phyloP scores from a whole-genome alignment of 1,284 basidiomycete species.

The Marasmius sp. region DNA sequence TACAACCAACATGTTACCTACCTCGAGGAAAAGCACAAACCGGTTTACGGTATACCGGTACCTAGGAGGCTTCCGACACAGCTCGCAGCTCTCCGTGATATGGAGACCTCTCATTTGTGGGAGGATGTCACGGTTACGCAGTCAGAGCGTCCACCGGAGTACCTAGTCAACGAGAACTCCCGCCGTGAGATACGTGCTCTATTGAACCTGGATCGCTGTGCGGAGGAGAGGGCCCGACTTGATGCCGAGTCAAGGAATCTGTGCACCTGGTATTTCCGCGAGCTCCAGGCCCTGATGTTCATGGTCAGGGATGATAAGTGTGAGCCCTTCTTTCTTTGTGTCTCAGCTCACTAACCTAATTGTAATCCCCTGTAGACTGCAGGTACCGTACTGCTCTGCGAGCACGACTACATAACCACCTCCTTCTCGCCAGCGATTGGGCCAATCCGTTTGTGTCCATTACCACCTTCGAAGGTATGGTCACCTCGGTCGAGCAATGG shows the following conservation, averaged over 20 bases:
- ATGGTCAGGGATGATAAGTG: neutral
- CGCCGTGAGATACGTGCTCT: too few relatives aligned
- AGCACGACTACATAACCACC: neutral
- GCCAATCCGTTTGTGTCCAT: neutral
- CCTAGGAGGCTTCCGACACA: too few relatives aligned
- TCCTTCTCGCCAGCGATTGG: neutral
- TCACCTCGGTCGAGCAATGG: too few relatives aligned
- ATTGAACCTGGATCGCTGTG: too few relatives aligned
- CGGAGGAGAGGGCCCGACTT: neutral
- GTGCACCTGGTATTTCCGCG: neutral
- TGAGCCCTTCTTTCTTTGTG: neutral
- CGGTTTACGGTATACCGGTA: too few relatives aligned
- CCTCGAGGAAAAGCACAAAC: too few relatives aligned
- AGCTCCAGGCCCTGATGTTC: neutral
- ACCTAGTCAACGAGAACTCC: too few relatives aligned
- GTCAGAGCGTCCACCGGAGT: too few relatives aligned
- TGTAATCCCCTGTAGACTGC: neutral
- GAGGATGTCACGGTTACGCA: too few relatives aligned
- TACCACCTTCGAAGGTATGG: neutral
- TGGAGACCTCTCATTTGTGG: too few relatives aligned
- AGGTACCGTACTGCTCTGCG: neutral
- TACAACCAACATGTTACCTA: too few relatives aligned
- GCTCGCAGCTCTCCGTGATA: too few relatives aligned
- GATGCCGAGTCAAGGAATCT: neutral
- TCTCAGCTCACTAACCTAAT: neutral